A percentile compares a stretch with the other conserved stretches of the same genome.
Evolutionary conservation across 2,329 filamentous ascomycete species (phyloP).

Genomic region (Ceratocystiopsis minuta): DNA sequence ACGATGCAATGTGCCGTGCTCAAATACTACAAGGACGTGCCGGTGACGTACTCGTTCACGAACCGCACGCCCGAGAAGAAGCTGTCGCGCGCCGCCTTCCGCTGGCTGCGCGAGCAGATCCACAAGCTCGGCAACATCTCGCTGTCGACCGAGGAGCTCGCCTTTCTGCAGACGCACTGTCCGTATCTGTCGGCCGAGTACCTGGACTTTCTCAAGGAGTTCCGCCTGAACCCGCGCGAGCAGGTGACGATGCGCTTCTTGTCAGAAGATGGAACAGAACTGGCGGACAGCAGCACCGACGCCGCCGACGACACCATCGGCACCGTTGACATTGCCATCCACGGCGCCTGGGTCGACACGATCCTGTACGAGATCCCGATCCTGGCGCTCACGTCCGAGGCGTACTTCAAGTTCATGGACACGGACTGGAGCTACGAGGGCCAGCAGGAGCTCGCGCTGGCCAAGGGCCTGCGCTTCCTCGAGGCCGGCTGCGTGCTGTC

Average conservation of each 20-base stretch:
- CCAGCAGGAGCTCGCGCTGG: slow-evolving; percentile 69
- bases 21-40: slow-evolving; percentile 70
- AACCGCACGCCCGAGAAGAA: slow-evolving; percentile 93
- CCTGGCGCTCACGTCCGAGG: slow-evolving; percentile 78
- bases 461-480: slow-evolving; percentile 62
- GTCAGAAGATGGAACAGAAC: slow-evolving; percentile 15
- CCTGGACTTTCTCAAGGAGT: slow-evolving; percentile 62
- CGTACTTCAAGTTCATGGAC: slow-evolving; percentile 95
- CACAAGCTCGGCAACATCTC: slow-evolving; percentile 67
- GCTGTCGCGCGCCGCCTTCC: slow-evolving; percentile 63
- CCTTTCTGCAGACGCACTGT: slow-evolving; percentile 62
- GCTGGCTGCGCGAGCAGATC: slow-evolving; percentile 73
- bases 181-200: slow-evolving; percentile 64
- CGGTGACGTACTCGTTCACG: slow-evolving; percentile 83
- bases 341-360: slow-evolving; percentile 79
- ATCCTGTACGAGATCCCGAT: slow-evolving; percentile 97
- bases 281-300: not conserved
- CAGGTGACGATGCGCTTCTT: slow-evolving; percentile 59
- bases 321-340: slow-evolving; percentile 57
- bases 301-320: slow-evolving; percentile 35
- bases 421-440: slow-evolving; percentile 77
- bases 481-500: slow-evolving; percentile 76
- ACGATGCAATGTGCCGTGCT: slow-evolving; percentile 97
- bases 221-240: slow-evolving; percentile 62
- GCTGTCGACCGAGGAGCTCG: slow-evolving; percentile 60